These are phyloP conservation scores for Pseudopithomyces chartarum DNA, from an alignment of 2,329 filamentous ascomycete species.

Conservation along the genomic window DNA sequence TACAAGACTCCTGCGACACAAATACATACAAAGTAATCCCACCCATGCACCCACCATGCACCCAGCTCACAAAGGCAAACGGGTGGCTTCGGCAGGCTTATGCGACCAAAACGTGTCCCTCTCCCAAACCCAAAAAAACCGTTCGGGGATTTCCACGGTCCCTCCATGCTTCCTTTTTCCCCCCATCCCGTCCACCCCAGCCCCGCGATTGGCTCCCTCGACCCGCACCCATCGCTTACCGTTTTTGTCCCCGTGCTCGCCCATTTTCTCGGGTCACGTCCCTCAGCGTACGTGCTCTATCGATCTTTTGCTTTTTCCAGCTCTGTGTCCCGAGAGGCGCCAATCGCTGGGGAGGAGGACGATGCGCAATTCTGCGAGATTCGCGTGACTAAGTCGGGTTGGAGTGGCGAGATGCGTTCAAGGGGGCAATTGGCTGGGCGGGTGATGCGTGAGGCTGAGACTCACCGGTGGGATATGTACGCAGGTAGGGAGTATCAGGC, in stretches of 20 bases:
- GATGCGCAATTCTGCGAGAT: no score
- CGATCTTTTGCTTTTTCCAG: background rate
- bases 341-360: no score
- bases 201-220: background rate
- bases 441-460: background rate
- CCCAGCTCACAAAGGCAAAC: conserved; percentile 10
- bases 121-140: no score
- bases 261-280: conserved; percentile 1
- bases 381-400: background rate
- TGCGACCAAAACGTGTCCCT: conserved; percentile 20
- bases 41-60: conserved; percentile 1
- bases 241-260: background rate
- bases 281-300: background rate
- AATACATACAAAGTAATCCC: background rate
- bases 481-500: background rate
- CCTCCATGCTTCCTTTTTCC: conserved; percentile 1
- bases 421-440: background rate
- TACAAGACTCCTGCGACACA: background rate
- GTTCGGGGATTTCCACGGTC: background rate
- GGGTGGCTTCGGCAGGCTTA: conserved; percentile 29
- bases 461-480: no score
- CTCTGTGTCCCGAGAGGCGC: background rate
- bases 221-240: conserved; percentile 3
- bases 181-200: background rate
- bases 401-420: background rate